Evolutionary conservation across 1,284 basidiomycete species (phyloP).

Genomic region (Leccinum fuscescens): DNA sequence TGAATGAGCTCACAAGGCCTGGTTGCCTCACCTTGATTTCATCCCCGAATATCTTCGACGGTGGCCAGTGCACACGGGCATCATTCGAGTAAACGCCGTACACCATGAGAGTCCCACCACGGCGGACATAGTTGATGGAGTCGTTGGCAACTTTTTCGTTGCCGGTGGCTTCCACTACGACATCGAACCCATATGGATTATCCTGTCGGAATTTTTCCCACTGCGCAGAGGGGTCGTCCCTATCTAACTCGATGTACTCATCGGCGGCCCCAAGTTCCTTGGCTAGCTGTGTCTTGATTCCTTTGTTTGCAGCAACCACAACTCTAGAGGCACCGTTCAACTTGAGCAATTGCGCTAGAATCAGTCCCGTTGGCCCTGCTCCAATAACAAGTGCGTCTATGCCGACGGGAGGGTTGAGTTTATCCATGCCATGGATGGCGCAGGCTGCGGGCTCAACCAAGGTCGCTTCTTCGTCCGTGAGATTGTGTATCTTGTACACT

Average conservation of each 20-base stretch:
- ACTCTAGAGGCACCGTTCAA: slow-evolving; percentile 74
- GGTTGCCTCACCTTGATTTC: slow-evolving; percentile 63
- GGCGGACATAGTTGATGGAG: slow-evolving; percentile 76
- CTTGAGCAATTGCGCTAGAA: slow-evolving; percentile 82
- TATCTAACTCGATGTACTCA: slow-evolving; percentile 78
- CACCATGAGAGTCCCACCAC: slow-evolving; percentile 70
- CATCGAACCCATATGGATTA: slow-evolving; percentile 82
- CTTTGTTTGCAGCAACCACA: slow-evolving; percentile 77
- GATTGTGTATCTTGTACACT: slow-evolving; percentile 77
- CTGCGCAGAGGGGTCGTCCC: slow-evolving; percentile 65
- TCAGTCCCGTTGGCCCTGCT: slow-evolving; percentile 78
- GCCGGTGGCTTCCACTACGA: slow-evolving; percentile 84
- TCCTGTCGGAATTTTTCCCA: slow-evolving; percentile 74
- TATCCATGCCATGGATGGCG: slow-evolving; percentile 84
- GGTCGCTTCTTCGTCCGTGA: slow-evolving; percentile 80
- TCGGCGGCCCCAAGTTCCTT: slow-evolving; percentile 73
- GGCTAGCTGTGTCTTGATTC: slow-evolving; percentile 80
- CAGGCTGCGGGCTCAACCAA: slow-evolving; percentile 83
- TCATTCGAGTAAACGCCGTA: slow-evolving; percentile 71
- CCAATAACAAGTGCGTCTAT: slow-evolving; percentile 74
- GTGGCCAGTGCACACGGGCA: slow-evolving; percentile 77
- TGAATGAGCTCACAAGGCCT: background rate
- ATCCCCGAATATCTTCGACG: slow-evolving; percentile 79
- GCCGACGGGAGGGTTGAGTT: slow-evolving; percentile 72
- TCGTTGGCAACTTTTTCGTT: slow-evolving; percentile 75